These are phyloP conservation scores for Fusarium sp. DNA, from an alignment of 2,329 filamentous ascomycete genomes.

Conservation along the genomic window DNA sequence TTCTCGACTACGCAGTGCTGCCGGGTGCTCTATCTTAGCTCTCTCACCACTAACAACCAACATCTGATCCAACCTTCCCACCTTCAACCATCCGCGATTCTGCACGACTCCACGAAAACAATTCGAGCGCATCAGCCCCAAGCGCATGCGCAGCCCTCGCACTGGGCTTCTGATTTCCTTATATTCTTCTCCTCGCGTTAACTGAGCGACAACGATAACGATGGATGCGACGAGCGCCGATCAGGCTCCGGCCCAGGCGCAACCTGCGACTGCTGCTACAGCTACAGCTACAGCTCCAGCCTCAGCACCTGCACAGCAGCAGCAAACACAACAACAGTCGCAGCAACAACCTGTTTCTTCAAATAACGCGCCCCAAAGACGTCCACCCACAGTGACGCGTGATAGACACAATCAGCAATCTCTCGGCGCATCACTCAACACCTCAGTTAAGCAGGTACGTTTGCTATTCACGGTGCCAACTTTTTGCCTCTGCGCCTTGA, in stretches of 20 bases:
- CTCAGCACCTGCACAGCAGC: slow-evolving; percentile 26
- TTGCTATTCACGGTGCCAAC: slow-evolving; percentile 5
- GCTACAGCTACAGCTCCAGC: not conserved
- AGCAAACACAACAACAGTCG: slow-evolving; percentile 13
- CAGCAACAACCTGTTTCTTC: slow-evolving; percentile 38
- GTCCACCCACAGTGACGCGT: slow-evolving; percentile 53
- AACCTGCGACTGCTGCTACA: slow-evolving; percentile 30
- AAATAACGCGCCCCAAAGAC: slow-evolving; percentile 44
- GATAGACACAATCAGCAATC: slow-evolving; percentile 73
- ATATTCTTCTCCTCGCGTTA: slow-evolving; percentile 17
- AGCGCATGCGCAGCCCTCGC: slow-evolving; percentile 35
- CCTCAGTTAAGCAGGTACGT: slow-evolving; percentile 75
- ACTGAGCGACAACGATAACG: slow-evolving; percentile 33
- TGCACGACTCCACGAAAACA: slow-evolving; percentile 26
- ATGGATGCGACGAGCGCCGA: slow-evolving; percentile 47
- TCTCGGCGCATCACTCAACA: slow-evolving; percentile 73
- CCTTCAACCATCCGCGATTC: slow-evolving; percentile 34
- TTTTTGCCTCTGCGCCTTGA: slow-evolving; percentile 24
- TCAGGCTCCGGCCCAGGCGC: slow-evolving; percentile 33
- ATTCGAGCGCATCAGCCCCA: slow-evolving; percentile 25
- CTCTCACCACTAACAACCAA: slow-evolving; percentile 43
- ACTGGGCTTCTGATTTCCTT: slow-evolving; percentile 24
- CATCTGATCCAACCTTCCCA: slow-evolving; percentile 32
- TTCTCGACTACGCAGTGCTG: slow-evolving; percentile 16
- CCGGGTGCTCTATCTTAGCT: slow-evolving; percentile 29